These are phyloP conservation scores for Quercus rubra DNA, from an alignment of 306 rosid genomes.

Conservation along the genomic window DNA sequence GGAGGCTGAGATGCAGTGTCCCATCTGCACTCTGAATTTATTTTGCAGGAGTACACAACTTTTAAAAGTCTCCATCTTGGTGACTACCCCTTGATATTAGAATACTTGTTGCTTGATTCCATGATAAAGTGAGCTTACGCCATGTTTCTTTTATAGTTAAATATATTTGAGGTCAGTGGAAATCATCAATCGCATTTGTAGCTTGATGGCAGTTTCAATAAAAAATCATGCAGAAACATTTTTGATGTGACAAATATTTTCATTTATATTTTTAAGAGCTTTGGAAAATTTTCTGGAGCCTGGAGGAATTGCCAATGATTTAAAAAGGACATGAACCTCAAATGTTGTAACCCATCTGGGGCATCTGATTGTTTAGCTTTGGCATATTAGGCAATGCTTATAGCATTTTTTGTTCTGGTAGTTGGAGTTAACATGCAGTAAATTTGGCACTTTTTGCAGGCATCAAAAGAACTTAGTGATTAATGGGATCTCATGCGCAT, in stretches of 20 bases:
- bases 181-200: neutral
- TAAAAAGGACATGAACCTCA: neutral
- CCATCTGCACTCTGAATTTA: neutral
- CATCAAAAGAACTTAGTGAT: too few species aligned
- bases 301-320: neutral
- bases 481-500: too few species aligned
- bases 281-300: too few species aligned
- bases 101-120: neutral
- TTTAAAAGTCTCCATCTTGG: neutral
- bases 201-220: neutral
- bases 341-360: neutral
- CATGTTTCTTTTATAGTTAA: neutral
- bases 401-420: too few species aligned
- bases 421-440: too few species aligned
- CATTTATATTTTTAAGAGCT: neutral
- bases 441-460: too few species aligned
- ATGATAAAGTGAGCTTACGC: neutral
- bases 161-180: neutral
- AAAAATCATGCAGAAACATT: neutral
- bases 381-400: too few species aligned
- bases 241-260: neutral
- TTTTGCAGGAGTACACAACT: neutral
- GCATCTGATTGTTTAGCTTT: neutral
- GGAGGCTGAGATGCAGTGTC: constrained; percentile 40
- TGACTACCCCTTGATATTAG: neutral